Percentiles rank a stretch among this genome's conserved stretches.
Conservation (phyloP, 345 rosid species). For the Eutrema yunnanense region DNA sequence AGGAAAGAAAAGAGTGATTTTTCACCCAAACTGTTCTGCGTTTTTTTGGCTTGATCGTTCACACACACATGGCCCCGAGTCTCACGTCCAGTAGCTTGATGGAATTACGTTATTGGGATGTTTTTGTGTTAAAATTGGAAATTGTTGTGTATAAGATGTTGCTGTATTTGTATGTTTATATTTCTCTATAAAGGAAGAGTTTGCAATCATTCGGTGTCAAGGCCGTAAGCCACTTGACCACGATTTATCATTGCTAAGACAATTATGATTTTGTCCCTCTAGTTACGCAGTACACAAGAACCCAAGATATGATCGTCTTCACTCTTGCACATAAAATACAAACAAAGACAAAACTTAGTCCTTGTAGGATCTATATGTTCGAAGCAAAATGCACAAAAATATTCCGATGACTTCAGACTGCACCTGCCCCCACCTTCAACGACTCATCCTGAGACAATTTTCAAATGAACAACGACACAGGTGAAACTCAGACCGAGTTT, state of each 20-base stretch:
- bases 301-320: not conserved
- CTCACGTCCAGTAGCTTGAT: not conserved
- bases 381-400: not conserved
- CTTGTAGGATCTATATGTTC: not conserved
- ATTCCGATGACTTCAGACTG: slow-evolving; percentile 12
- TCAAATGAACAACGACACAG: not conserved
- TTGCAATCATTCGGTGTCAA: not conserved
- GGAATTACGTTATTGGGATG: not conserved
- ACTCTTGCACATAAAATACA: not conserved
- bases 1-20: no score
- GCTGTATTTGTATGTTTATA: slow-evolving; percentile 2
- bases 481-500: not conserved
- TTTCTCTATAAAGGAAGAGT: not conserved
- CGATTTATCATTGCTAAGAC: not conserved
- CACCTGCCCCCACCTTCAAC: slow-evolving; percentile 1
- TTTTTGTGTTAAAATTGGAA: not conserved
- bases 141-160: slow-evolving; percentile 6
- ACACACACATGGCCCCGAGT: not conserved
- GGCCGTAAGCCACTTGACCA: not conserved
- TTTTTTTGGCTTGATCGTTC: not conserved
- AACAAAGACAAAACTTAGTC: not conserved
- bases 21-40: no score
- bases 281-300: not conserved
- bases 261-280: not conserved
- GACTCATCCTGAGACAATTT: slow-evolving; percentile 20